Percentiles rank a stretch among this genome's conserved stretches.
Evolutionary conservation across 176 grass and related monocot species (phyloP).

Genomic region (Ananas comosus): DNA sequence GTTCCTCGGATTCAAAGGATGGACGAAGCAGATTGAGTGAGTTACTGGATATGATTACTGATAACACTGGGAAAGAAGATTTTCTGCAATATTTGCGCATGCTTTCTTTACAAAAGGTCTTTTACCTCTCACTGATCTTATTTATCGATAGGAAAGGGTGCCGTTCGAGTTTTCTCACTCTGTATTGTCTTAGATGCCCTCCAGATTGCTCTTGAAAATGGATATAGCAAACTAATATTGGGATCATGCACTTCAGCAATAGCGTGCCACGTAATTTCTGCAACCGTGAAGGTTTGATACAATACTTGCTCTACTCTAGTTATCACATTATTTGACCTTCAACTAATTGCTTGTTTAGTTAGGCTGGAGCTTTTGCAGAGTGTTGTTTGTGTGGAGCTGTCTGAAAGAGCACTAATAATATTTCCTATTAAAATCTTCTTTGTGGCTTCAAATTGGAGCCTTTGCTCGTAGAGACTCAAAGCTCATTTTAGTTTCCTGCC

Average conservation of each 20-base stretch:
- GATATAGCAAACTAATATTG: constrained; percentile 70
- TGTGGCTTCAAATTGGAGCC: too few species aligned
- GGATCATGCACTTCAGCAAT: constrained; percentile 74
- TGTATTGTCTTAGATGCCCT: background rate
- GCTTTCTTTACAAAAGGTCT: constrained; percentile 68
- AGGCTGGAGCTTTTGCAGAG: too few species aligned
- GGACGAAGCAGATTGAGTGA: constrained; percentile 24
- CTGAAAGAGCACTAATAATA: too few species aligned
- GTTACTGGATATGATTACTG: constrained; percentile 38
- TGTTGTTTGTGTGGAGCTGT: too few species aligned
- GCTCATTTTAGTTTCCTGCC: too few species aligned
- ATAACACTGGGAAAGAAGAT: constrained; percentile 81
- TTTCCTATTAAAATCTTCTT: too few species aligned
- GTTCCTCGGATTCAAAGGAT: constrained; percentile 25
- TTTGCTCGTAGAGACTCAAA: too few species aligned
- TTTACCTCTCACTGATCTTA: background rate
- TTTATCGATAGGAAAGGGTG: background rate
- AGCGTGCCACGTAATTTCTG: constrained; percentile 70
- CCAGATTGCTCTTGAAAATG: constrained; percentile 65
- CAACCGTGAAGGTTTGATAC: constrained; percentile 67
- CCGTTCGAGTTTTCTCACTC: background rate
- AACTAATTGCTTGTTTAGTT: too few species aligned
- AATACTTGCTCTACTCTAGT: background rate
- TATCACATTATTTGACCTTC: too few species aligned
- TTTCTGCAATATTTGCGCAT: constrained; percentile 50